Conservation (phyloP, 768 basidiomycete species). For the Termitomyces eurrhizus region DNA sequence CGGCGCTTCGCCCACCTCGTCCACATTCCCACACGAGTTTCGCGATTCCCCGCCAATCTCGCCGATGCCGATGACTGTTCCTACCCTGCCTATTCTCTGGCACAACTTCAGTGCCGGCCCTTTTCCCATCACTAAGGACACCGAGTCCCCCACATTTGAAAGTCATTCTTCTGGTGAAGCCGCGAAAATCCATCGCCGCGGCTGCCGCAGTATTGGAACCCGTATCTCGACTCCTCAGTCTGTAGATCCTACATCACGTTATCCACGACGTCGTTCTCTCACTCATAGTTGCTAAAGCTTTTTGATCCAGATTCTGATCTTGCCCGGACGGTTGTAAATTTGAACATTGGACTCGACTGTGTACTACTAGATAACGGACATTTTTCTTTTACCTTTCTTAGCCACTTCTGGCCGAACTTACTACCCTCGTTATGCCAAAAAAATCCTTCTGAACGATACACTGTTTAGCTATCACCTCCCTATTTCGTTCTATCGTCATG, state of each 20-base stretch:
- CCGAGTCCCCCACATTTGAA: slow-evolving; percentile 22
- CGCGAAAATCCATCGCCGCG: slow-evolving; percentile 27
- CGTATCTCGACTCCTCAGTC: slow-evolving; percentile 40
- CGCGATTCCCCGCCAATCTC: slow-evolving; percentile 33
- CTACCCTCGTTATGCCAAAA: not conserved
- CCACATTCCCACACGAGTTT: slow-evolving; percentile 52
- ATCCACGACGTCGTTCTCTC: slow-evolving; percentile 27
- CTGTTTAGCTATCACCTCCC: not conserved
- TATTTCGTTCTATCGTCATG: slow-evolving; percentile 1
- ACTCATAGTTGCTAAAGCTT: slow-evolving; percentile 24
- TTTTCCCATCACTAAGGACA: slow-evolving; percentile 37
- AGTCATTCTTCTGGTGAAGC: slow-evolving; percentile 22
- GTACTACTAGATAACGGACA: slow-evolving; percentile 11
- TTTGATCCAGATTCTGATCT: not conserved
- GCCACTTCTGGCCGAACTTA: slow-evolving; percentile 4
- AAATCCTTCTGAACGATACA: not conserved
- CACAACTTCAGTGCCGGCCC: slow-evolving; percentile 41
- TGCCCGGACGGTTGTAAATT: slow-evolving; percentile 12
- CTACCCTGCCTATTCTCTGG: slow-evolving; percentile 57
- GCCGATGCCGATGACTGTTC: slow-evolving; percentile 55
- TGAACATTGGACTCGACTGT: slow-evolving; percentile 14
- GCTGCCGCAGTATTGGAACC: slow-evolving; percentile 37
- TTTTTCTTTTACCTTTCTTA: not conserved
- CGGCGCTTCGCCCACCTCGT: slow-evolving; percentile 64
- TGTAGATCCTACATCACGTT: slow-evolving; percentile 25